Evolutionary conservation across 1,139 yeast genomes (phyloP).

Genomic region (Meyerozyma carpophila): DNA sequence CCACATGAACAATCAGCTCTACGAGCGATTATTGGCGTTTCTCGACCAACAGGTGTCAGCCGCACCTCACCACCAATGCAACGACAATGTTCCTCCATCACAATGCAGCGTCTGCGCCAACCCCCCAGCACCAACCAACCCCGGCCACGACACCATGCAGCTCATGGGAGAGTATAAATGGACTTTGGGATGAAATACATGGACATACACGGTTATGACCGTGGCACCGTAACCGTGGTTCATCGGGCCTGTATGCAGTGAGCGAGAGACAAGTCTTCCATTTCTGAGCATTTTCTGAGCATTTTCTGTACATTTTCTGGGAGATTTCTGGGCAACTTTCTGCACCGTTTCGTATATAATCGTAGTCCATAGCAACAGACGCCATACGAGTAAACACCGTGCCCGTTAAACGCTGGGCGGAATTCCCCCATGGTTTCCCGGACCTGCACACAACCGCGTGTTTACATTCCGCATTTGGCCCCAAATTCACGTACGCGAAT

Average conservation of each 20-base stretch:
- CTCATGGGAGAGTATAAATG: conserved; percentile 32
- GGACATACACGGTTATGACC: too few species aligned
- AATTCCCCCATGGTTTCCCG: too few species aligned
- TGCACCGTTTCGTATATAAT: too few species aligned
- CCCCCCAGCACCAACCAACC: background rate
- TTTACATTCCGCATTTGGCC: background rate
- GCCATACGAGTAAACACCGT: background rate
- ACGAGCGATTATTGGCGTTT: conserved; percentile 1
- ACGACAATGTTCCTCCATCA: background rate
- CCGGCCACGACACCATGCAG: conserved; percentile 17
- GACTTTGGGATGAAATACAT: conserved; percentile 5
- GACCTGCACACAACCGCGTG: background rate
- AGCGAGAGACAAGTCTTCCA: too few species aligned
- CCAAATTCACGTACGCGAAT: background rate
- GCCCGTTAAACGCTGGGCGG: background rate
- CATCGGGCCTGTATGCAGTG: too few species aligned
- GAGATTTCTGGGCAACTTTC: too few species aligned
- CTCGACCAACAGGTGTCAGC: background rate
- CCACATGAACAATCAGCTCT: conserved; percentile 5
- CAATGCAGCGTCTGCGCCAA: background rate
- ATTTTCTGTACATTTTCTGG: too few species aligned
- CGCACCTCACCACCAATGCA: background rate
- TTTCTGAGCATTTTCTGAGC: too few species aligned
- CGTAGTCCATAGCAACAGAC: background rate
- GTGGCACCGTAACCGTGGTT: too few species aligned